Percentiles rank a stretch among this genome's conserved stretches.
These are phyloP conservation scores for Fusarium protoensiforme DNA, from an alignment of 2,329 filamentous ascomycete genomes.

Conservation along the genomic window DNA sequence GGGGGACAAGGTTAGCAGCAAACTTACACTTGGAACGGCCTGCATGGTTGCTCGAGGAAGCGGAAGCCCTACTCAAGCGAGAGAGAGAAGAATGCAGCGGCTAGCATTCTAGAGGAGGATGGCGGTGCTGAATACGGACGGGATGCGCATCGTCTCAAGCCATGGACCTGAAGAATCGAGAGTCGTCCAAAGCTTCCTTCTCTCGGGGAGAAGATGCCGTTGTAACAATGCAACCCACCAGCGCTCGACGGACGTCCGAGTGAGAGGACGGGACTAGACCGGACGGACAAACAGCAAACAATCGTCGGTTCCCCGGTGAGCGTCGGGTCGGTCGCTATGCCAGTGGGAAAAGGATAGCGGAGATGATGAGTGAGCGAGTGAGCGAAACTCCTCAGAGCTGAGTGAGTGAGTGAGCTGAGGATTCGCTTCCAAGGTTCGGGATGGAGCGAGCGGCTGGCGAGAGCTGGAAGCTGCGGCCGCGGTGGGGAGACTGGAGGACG, in stretches of 20 bases:
- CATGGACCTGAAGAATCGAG: conserved; percentile 37
- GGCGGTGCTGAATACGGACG: conserved; percentile 42
- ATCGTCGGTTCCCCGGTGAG: not conserved
- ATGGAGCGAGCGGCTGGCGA: conserved; percentile 4
- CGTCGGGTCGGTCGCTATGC: not conserved
- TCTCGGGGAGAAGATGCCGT: conserved; percentile 21
- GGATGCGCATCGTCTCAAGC: conserved; percentile 46
- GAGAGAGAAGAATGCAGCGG: conserved; percentile 48
- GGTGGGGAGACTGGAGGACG: conserved; percentile 31
- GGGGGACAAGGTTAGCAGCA: conserved; percentile 34
- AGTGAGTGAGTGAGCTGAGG: not conserved
- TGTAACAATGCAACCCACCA: conserved; percentile 27
- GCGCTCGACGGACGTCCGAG: conserved; percentile 25
- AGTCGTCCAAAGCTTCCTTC: conserved; percentile 17
- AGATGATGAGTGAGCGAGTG: conserved; percentile 15
- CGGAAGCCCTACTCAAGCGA: conserved; percentile 52
- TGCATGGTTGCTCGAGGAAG: conserved; percentile 61
- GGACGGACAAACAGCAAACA: conserved; percentile 28
- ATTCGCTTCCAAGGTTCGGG: not conserved
- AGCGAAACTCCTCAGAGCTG: conserved; percentile 1
- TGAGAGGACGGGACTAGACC: conserved; percentile 22
- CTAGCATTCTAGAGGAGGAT: conserved; percentile 49
- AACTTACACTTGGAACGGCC: conserved; percentile 63
- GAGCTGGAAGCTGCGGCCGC: conserved; percentile 30
- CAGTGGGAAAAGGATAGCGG: not conserved